These are phyloP conservation scores for Annulohypoxylon bovei DNA, from an alignment of 495 filamentous ascomycete species.

Conservation along the genomic window DNA sequence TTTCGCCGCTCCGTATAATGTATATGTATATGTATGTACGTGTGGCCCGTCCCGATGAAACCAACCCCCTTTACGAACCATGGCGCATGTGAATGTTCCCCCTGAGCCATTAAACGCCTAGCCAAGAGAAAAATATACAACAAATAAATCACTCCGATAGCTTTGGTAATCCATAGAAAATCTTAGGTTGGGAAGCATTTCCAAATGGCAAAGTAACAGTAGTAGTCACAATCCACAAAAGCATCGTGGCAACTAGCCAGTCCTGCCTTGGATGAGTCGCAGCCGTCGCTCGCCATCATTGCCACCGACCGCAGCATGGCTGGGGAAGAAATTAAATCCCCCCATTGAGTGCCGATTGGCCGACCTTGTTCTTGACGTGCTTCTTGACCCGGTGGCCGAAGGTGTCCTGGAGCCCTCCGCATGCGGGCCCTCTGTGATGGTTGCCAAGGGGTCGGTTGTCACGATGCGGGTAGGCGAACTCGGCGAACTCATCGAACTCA, in stretches of 20 bases:
- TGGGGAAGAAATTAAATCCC: slow-evolving; percentile 46
- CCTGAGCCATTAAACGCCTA: slow-evolving; percentile 38
- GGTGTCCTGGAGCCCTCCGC: not conserved
- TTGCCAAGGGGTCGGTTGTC: slow-evolving; percentile 46
- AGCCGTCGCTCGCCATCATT: slow-evolving; percentile 42
- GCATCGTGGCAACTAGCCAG: slow-evolving; percentile 34
- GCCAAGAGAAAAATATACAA: slow-evolving; percentile 37
- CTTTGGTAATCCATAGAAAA: slow-evolving; percentile 28
- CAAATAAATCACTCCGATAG: slow-evolving; percentile 40
- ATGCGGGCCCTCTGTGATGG: slow-evolving; percentile 40
- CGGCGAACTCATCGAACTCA: slow-evolving; percentile 47
- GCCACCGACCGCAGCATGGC: slow-evolving; percentile 34
- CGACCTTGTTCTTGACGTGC: slow-evolving; percentile 26
- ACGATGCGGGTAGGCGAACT: slow-evolving; percentile 43
- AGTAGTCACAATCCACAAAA: slow-evolving; percentile 14
- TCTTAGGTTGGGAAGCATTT: slow-evolving; percentile 13
- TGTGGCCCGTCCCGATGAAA: slow-evolving; percentile 35
- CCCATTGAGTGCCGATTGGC: slow-evolving; percentile 37
- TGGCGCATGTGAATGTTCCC: slow-evolving; percentile 28
- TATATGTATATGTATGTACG: slow-evolving; percentile 7
- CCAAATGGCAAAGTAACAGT: slow-evolving; percentile 34
- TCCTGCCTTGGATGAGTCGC: slow-evolving; percentile 41
- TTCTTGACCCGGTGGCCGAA: slow-evolving; percentile 32
- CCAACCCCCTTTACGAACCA: slow-evolving; percentile 19
- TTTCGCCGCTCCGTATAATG: slow-evolving; percentile 30